Evolutionary conservation across 1,139 yeast species (phyloP).

Genomic region (Pichia sp.): DNA sequence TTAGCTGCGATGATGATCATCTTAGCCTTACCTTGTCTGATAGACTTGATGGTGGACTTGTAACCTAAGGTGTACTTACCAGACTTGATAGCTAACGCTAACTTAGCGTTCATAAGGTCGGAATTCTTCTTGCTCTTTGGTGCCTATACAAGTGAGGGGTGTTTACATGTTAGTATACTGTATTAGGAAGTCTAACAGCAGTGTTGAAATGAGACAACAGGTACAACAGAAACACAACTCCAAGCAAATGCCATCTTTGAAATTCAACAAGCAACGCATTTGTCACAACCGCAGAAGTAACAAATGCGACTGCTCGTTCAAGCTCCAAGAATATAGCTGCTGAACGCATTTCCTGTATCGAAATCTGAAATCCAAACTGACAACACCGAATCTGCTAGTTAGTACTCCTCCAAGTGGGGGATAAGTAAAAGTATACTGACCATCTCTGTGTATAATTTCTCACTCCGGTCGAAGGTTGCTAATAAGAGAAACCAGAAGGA

Average conservation of each 20-base stretch:
- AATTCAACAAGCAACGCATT: too few relatives aligned
- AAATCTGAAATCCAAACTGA: neutral
- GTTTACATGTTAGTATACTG: slow-evolving; percentile 8
- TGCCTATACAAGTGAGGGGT: slow-evolving; percentile 49
- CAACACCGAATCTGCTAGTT: neutral
- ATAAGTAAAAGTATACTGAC: slow-evolving; percentile 51
- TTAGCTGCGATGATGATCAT: slow-evolving; percentile 96
- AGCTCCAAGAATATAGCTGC: too few relatives aligned
- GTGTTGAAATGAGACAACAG: neutral
- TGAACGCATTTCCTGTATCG: too few relatives aligned
- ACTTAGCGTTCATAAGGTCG: slow-evolving; percentile 97
- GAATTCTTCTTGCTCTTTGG: slow-evolving; percentile 80
- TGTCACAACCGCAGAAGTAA: too few relatives aligned
- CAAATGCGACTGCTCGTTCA: too few relatives aligned
- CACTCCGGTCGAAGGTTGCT: slow-evolving; percentile 71
- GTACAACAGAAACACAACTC: slow-evolving; percentile 1
- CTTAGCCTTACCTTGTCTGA: slow-evolving; percentile 99
- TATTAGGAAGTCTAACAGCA: too few relatives aligned
- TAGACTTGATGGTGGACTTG: slow-evolving; percentile 97
- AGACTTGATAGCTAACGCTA: slow-evolving; percentile 96
- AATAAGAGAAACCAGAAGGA: neutral
- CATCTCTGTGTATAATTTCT: slow-evolving; percentile 77
- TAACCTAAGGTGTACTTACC: slow-evolving; percentile 99
- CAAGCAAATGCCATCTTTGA: too few relatives aligned
- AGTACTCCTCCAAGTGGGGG: neutral